Conservation (phyloP, 306 rosid genomes). For the Glycine soja region DNA sequence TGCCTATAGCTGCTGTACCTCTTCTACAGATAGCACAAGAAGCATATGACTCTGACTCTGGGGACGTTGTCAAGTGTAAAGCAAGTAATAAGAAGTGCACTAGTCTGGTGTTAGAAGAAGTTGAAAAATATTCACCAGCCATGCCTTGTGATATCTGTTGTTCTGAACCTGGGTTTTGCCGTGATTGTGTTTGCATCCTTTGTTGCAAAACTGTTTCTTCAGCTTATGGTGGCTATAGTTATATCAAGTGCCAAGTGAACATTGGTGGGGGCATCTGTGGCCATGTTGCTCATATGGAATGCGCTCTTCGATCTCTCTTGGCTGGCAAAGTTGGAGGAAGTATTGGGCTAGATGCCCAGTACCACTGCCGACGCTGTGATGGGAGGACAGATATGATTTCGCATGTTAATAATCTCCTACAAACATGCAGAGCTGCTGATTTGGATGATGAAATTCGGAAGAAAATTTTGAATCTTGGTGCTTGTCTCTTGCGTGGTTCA, state of each 20-base stretch:
- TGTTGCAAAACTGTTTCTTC: constrained; percentile 67
- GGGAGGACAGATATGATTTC: constrained; percentile 72
- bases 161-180: constrained; percentile 74
- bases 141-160: constrained; percentile 86
- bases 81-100: constrained; percentile 69
- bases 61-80: constrained; percentile 61
- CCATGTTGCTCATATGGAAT: constrained; percentile 80
- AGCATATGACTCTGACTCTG: constrained; percentile 44
- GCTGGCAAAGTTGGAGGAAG: constrained; percentile 83
- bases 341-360: constrained; percentile 76
- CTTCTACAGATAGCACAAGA: constrained; percentile 54
- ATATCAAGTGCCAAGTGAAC: constrained; percentile 65
- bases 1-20: constrained; percentile 45
- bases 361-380: constrained; percentile 89
- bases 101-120: constrained; percentile 54
- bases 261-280: constrained; percentile 66
- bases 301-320: constrained; percentile 69
- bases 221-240: constrained; percentile 67
- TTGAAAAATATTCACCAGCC: constrained; percentile 47
- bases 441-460: constrained; percentile 59
- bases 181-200: constrained; percentile 84
- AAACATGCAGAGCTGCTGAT: constrained; percentile 58
- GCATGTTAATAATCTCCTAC: constrained; percentile 62
- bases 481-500: constrained; percentile 79
- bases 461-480: constrained; percentile 66